Percentiles rank a stretch among this genome's conserved stretches.
phyloP scores from a whole-genome alignment of 306 rosid species.

The Quercus berberidifolia region DNA sequence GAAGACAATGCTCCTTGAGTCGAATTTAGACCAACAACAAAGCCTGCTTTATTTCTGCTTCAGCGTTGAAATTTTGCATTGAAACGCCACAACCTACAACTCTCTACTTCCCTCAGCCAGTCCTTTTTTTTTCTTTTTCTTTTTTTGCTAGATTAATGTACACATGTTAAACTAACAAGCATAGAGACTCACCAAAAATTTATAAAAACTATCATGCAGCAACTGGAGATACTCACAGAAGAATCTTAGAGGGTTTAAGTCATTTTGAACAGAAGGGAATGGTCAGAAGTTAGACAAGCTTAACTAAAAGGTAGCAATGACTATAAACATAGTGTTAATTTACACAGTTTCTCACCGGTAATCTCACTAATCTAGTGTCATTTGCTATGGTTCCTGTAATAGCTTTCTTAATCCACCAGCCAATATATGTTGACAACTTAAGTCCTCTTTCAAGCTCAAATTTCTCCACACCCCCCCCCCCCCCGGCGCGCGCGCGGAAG shows the following conservation, averaged over 20 bases:
- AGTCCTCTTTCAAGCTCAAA: slow-evolving; percentile 67
- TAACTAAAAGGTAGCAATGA: not conserved
- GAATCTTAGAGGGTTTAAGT: not conserved
- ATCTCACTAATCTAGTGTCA: slow-evolving; percentile 63
- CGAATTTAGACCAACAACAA: not conserved
- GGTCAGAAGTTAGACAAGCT: not conserved
- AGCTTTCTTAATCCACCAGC: slow-evolving; percentile 91
- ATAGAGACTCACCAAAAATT: not conserved
- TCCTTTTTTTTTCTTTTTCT: not conserved
- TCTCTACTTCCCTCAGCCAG: not conserved
- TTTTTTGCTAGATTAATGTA: not conserved
- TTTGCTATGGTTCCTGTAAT: slow-evolving; percentile 62
- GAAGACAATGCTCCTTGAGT: not conserved
- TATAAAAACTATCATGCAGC: not conserved
- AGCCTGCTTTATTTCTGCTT: not conserved
- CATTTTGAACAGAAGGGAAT: not conserved
- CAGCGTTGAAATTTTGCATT: not conserved
- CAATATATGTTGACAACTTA: slow-evolving; percentile 74
- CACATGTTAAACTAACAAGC: not conserved
- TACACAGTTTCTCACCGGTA: slow-evolving; percentile 62
- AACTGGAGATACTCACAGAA: not conserved
- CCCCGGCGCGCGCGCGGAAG: slow-evolving; percentile 9
- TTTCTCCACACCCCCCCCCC: slow-evolving; percentile 30
- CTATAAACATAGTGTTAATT: not conserved
- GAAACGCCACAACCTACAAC: not conserved